Percentiles rank a stretch among this genome's conserved stretches.
Evolutionary conservation across 257 asterid genomes (phyloP).

Genomic region (Nicotiana noctiflora): DNA sequence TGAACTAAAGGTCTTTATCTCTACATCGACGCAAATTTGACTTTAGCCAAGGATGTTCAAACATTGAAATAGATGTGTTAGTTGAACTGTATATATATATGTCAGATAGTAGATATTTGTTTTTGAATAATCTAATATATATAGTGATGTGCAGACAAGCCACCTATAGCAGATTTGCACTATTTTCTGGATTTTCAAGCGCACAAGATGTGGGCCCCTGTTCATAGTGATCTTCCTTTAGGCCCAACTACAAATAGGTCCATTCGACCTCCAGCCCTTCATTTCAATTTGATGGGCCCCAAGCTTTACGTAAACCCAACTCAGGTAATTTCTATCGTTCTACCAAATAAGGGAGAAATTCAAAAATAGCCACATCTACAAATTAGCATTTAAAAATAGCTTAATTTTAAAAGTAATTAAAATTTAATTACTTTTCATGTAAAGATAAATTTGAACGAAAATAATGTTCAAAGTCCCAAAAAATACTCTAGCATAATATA

Average conservation of each 20-base stretch:
- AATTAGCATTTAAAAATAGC: no score
- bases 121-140: neutral
- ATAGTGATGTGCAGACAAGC: conserved; percentile 52
- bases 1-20: neutral
- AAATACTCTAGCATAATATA: no score
- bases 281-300: conserved; percentile 62
- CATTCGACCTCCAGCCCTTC: conserved; percentile 39
- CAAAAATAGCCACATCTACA: no score
- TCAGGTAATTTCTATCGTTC: conserved; percentile 31
- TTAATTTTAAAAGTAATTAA: no score
- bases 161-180: conserved; percentile 70
- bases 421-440: no score
- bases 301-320: conserved; percentile 61
- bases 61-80: neutral
- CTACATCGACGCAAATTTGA: neutral
- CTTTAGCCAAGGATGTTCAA: neutral
- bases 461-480: no score
- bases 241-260: conserved; percentile 51
- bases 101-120: neutral
- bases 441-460: no score
- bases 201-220: conserved; percentile 81
- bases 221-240: conserved; percentile 67
- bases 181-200: conserved; percentile 80
- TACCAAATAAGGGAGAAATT: no score
- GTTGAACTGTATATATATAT: neutral